Evolutionary conservation across 2,329 filamentous ascomycete genomes (phyloP).

Genomic region (Aspergillus tanneri): DNA sequence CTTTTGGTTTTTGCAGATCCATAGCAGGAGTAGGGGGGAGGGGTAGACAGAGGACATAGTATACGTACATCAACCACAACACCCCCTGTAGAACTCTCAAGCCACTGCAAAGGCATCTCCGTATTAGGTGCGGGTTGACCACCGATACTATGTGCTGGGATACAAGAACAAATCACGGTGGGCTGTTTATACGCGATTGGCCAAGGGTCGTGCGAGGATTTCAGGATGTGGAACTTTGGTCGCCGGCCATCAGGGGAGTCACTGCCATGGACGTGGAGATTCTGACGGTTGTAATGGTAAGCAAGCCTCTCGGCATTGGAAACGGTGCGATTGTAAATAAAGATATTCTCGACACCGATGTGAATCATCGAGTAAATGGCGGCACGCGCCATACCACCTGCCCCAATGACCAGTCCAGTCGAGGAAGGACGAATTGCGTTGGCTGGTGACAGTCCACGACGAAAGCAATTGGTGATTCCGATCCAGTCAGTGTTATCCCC

Average conservation of each 20-base stretch:
- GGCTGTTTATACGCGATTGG: slow-evolving; percentile 36
- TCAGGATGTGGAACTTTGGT: slow-evolving; percentile 30
- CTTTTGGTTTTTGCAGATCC: too few relatives aligned
- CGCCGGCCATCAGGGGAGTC: slow-evolving; percentile 15
- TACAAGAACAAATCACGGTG: slow-evolving; percentile 40
- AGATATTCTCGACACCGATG: slow-evolving; percentile 40
- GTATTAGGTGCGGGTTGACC: slow-evolving; percentile 38
- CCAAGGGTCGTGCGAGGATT: slow-evolving; percentile 34
- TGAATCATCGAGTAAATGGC: slow-evolving; percentile 43
- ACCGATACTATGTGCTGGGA: slow-evolving; percentile 39
- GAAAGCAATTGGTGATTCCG: slow-evolving; percentile 70
- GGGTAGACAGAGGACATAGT: background rate
- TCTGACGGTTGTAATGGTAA: slow-evolving; percentile 38
- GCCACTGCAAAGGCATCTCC: slow-evolving; percentile 37
- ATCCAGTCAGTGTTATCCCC: slow-evolving; percentile 84
- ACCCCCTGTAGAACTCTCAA: slow-evolving; percentile 41
- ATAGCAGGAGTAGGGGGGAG: background rate
- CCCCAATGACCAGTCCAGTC: slow-evolving; percentile 62
- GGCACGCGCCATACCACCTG: slow-evolving; percentile 51
- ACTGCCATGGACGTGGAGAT: slow-evolving; percentile 22
- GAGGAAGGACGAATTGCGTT: slow-evolving; percentile 60
- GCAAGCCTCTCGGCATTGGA: slow-evolving; percentile 37
- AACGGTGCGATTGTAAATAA: slow-evolving; percentile 39
- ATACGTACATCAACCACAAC: slow-evolving; percentile 42
- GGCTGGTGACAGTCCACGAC: slow-evolving; percentile 69